Evolutionary conservation across 495 filamentous ascomycete species (phyloP), one percentile per base, ranked within the genome.

Genomic region (Daldinia bambusicola): DNA sequence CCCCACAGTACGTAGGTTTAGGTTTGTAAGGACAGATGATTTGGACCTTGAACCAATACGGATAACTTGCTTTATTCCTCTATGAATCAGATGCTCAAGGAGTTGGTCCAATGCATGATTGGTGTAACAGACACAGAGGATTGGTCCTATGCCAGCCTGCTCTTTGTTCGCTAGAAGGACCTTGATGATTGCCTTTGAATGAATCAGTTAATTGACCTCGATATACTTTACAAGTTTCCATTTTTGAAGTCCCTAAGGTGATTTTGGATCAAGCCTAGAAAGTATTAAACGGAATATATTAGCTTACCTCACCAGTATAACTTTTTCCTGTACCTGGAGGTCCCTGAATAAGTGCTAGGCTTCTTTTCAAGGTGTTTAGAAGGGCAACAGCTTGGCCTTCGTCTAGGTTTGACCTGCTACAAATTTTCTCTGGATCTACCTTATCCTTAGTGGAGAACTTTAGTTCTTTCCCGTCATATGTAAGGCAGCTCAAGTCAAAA

Each of bases 251-350:
- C n/a, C n/a, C n/a, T n/a, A 53, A 53, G 1, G 2, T 30, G 5
- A 0, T 32, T 6, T 6, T 53, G 2, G 4, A 6, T 32, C 13
- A n/a, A n/a, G 0, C 12, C 4, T 12, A 32, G 31, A 30, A 32
- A 6, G 12, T 6, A 0, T 13, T 2, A 32, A 4, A 26, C 9
- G 6, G 6, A 16, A n/a, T 6, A 6, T 53, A 32, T 14, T 53
- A 4, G 22, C 43, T 66, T 57, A 71, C 68, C 57, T 71, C 83
- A 3, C 87, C 89, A 0, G 84, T 86, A 63, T 83, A 91, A 38
- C 81, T 86, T 74, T 96, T 95, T 1, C 93, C 92, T 1, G 92
- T 94, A 0, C 93, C 92, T 5, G 92, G 93, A 0, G 93, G 93
- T 0, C 92, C 93, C 82, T 95, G 91, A 18, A 94, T 91, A 0